Percentiles rank a stretch among this genome's conserved stretches.
Evolutionary conservation across 2,329 filamentous ascomycete genomes (phyloP).

Genomic region (Emergomyces africanus): DNA sequence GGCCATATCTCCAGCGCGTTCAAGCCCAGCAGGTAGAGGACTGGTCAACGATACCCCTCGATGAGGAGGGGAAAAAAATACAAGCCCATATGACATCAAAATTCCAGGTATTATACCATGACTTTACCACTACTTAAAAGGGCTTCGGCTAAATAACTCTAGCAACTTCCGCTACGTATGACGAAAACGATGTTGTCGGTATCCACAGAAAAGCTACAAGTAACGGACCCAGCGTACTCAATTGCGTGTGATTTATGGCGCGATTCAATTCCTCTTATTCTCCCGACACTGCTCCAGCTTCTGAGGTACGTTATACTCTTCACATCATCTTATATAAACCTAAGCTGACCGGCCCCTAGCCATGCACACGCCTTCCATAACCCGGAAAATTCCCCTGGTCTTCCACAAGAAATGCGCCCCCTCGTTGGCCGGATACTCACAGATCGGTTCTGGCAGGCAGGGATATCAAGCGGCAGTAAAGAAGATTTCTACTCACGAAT

Average conservation of each 20-base stretch:
- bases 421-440: slow-evolving; percentile 76
- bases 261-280: slow-evolving; percentile 63
- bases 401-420: slow-evolving; percentile 61
- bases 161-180: slow-evolving; percentile 65
- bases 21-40: slow-evolving; percentile 65
- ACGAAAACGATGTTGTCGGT: slow-evolving; percentile 90
- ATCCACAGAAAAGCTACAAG: slow-evolving; percentile 78
- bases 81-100: slow-evolving; percentile 68
- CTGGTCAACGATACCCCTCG: slow-evolving; percentile 67
- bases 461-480: slow-evolving; percentile 88
- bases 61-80: slow-evolving; percentile 64
- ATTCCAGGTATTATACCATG: slow-evolving; percentile 41
- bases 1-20: slow-evolving; percentile 61
- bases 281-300: slow-evolving; percentile 77
- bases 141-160: slow-evolving; percentile 3
- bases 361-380: slow-evolving; percentile 90
- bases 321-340: neutral
- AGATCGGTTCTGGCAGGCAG: slow-evolving; percentile 96
- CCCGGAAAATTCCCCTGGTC: slow-evolving; percentile 63
- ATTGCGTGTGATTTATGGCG: slow-evolving; percentile 75
- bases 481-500: slow-evolving; percentile 95
- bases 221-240: slow-evolving; percentile 57
- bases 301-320: slow-evolving; percentile 42
- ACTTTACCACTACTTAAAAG: slow-evolving; percentile 1
- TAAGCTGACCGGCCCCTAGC: slow-evolving; percentile 29